A percentile compares a stretch with the other conserved stretches of the same genome.
Evolutionary conservation across 2,329 filamentous ascomycete species (phyloP).

Genomic region (Xylariaceae sp.): DNA sequence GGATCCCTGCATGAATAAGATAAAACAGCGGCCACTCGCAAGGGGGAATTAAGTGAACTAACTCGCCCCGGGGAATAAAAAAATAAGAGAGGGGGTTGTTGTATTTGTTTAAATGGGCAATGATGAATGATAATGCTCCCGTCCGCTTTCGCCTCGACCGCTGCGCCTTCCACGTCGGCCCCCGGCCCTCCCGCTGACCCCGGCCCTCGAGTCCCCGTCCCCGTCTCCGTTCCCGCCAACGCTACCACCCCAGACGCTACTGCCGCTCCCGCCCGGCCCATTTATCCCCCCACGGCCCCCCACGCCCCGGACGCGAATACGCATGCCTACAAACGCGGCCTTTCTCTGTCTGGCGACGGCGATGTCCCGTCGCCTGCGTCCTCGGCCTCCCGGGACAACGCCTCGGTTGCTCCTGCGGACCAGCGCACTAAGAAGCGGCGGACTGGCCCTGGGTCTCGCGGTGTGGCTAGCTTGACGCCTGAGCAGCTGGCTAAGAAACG

Average conservation of each 20-base stretch:
- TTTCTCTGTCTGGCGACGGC: conserved; percentile 21
- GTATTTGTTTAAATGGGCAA: not conserved
- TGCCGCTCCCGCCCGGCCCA: not conserved
- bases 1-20: too few species aligned
- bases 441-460: conserved; percentile 42
- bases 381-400: conserved; percentile 10
- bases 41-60: too few species aligned
- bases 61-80: too few species aligned
- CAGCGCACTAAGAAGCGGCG: conserved; percentile 45
- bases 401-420: conserved; percentile 21
- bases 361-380: conserved; percentile 24
- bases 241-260: not conserved
- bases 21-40: too few species aligned
- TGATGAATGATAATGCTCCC: conserved; percentile 16
- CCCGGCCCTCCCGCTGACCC: conserved; percentile 6
- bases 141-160: conserved; percentile 10
- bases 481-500: conserved; percentile 69
- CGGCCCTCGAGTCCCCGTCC: too few species aligned
- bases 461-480: conserved; percentile 62
- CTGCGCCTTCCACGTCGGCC: conserved; percentile 7
- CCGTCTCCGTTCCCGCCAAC: not conserved
- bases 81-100: too few species aligned
- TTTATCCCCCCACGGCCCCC: not conserved
- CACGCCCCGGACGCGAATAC: too few species aligned
- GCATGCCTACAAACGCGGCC: conserved; percentile 26